Base-by-base conservation (phyloP, 345 rosid species). In the Aquilaria sinensis region DNA sequence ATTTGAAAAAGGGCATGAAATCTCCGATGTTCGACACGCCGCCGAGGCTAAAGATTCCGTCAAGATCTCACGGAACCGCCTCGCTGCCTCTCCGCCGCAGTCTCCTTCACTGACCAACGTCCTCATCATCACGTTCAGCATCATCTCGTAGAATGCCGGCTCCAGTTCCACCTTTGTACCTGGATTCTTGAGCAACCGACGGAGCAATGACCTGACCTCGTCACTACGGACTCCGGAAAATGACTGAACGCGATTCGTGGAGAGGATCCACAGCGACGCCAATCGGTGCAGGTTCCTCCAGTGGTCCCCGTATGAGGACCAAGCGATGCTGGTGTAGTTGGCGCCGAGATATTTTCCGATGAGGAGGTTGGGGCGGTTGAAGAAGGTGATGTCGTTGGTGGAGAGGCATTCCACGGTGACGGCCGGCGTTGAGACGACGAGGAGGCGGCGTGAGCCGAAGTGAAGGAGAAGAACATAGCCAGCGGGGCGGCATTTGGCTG, bases 391-490 rank as follows among this genome's bases (percentile, higher is more conserved):
- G 72, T 80, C 90, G 52, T 80, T 82, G 59, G 72, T 76, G 34
- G 85, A 68, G 70, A 85, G 72, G 66, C 83, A 80, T 71, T 85
- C 83, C 32, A 68, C 78, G 23, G 62, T 56, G 16, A 61, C 57
- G 13, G 53, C 1, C 5, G 53, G 53, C 15, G 53, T 12, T 50
- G 53, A 50, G 13, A 50, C 15, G 1, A 50, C 53, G 13, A 50
- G 56, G 4, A 29, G 13, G 2, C 32, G 33, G 56, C 56, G 56
- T 9, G 11, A 53, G 31, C 33, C 56, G 4, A 53, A 53, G 11
- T 12, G 31, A 31, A 29, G 77, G 23, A 23, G 23, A 23, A 23
- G 23, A 23, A 23, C 23, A 23, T 1, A 23, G 23, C 23, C 23
- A 23, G 23, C 23, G 23, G 23, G 23, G 23, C 23, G 23, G 23